These are phyloP conservation scores for Boletellus ananas DNA, from an alignment of 768 basidiomycete genomes.

Conservation along the genomic window DNA sequence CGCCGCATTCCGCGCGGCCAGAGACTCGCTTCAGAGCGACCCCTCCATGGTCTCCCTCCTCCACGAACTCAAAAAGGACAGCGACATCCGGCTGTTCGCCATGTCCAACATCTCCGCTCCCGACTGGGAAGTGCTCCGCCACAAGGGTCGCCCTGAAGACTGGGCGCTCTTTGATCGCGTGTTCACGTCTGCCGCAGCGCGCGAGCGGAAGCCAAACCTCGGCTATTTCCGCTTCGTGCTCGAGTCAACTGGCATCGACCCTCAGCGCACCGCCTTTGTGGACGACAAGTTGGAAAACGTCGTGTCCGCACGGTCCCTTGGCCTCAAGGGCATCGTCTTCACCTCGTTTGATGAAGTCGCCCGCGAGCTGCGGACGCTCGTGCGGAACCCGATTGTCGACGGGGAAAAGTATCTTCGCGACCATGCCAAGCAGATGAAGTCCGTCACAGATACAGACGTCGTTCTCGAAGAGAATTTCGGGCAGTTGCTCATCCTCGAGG, in stretches of 20 bases:
- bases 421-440: slow-evolving; percentile 17
- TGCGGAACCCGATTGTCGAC: slow-evolving; percentile 15
- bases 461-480: slow-evolving; percentile 18
- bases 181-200: slow-evolving; percentile 18
- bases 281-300: slow-evolving; percentile 23
- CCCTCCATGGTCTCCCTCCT: slow-evolving; percentile 14
- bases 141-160: slow-evolving; percentile 10
- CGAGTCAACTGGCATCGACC: slow-evolving; percentile 14
- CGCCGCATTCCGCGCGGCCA: slow-evolving; percentile 5
- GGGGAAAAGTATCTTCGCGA: slow-evolving; percentile 12
- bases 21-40: slow-evolving; percentile 9
- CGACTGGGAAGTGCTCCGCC: slow-evolving; percentile 18
- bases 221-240: slow-evolving; percentile 17
- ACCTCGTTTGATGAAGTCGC: slow-evolving; percentile 15
- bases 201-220: slow-evolving; percentile 20
- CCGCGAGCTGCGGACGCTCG: slow-evolving; percentile 10
- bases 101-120: slow-evolving; percentile 23
- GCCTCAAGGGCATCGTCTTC: slow-evolving; percentile 19
- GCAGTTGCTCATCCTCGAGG: slow-evolving; percentile 22
- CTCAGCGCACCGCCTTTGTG: slow-evolving; percentile 20
- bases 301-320: slow-evolving; percentile 17
- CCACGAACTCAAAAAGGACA: slow-evolving; percentile 9
- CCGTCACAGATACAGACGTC: slow-evolving; percentile 10
- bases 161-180: slow-evolving; percentile 19
- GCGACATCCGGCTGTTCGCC: slow-evolving; percentile 14